A percentile compares a stretch with the other conserved stretches of the same genome.
Evolutionary conservation across 208 protist species (phyloP).

Genomic region (Leishmania tarentolae): DNA sequence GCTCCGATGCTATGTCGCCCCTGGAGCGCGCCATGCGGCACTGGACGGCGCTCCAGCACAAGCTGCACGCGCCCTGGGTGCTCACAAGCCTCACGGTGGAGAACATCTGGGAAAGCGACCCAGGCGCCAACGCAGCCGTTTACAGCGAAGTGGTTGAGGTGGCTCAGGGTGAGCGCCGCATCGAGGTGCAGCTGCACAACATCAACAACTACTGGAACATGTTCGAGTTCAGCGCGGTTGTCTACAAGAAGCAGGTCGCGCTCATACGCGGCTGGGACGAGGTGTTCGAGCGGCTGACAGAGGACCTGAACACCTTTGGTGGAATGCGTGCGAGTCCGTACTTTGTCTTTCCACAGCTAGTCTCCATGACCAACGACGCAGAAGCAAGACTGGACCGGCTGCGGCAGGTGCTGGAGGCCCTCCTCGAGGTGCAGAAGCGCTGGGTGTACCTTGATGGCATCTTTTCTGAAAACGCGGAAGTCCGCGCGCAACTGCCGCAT

Average conservation of each 20-base stretch:
- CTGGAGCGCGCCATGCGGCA: constrained; percentile 74
- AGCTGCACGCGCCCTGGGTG: constrained; percentile 93
- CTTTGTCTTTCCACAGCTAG: constrained; percentile 82
- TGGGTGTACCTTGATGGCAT: constrained; percentile 99
- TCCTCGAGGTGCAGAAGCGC: constrained; percentile 96
- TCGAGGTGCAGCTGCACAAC: constrained; percentile 82
- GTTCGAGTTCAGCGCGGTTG: constrained; percentile 93
- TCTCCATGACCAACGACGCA: constrained; percentile 78
- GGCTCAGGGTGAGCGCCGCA: constrained; percentile 86
- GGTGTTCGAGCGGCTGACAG: constrained; percentile 92
- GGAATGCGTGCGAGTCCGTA: constrained; percentile 97
- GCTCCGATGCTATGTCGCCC: constrained; percentile 93
- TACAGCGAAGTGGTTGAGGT: constrained; percentile 93
- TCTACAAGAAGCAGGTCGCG: constrained; percentile 94
- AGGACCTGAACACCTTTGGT: constrained; percentile 94
- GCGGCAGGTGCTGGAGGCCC: constrained; percentile 91
- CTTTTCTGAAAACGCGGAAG: constrained; percentile 95
- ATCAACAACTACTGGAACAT: constrained; percentile 94
- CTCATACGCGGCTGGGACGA: constrained; percentile 98
- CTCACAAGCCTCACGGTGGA: constrained; percentile 85
- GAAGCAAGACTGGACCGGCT: constrained; percentile 95
- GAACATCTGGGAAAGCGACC: constrained; percentile 90
- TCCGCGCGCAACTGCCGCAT: constrained; percentile 94
- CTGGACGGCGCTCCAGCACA: constrained; percentile 77
- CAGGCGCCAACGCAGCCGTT: constrained; percentile 92